These are phyloP conservation scores for Aureoboletus auriporus DNA, from an alignment of 768 basidiomycete species.

Conservation along the genomic window DNA sequence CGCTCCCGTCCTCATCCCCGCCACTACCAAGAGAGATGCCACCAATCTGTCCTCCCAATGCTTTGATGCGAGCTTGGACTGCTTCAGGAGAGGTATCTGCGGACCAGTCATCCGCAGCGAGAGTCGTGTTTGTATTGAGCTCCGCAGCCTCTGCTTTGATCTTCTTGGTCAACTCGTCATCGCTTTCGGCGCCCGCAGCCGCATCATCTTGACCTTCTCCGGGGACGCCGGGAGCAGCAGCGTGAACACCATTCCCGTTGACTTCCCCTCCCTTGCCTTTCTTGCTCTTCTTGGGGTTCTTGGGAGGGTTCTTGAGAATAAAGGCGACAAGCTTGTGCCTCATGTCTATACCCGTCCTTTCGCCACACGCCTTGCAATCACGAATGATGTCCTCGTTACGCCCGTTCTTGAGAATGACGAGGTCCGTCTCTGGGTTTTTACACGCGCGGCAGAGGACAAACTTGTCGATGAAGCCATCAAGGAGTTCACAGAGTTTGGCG, in stretches of 20 bases:
- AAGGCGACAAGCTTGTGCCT: slow-evolving; percentile 94
- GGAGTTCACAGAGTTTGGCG: slow-evolving; percentile 85
- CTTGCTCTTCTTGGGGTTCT: slow-evolving; percentile 72
- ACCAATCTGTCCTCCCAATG: slow-evolving; percentile 58
- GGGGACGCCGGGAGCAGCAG: slow-evolving; percentile 34
- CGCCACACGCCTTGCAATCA: slow-evolving; percentile 98
- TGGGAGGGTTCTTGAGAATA: slow-evolving; percentile 96
- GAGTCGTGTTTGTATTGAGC: slow-evolving; percentile 56
- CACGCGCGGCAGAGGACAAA: slow-evolving; percentile 96
- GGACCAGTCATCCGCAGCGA: slow-evolving; percentile 80
- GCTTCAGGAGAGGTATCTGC: slow-evolving; percentile 90
- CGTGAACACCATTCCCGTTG: slow-evolving; percentile 43
- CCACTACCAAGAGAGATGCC: slow-evolving; percentile 42
- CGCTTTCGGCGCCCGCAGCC: slow-evolving; percentile 61
- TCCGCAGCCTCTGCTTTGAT: slow-evolving; percentile 89
- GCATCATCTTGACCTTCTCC: slow-evolving; percentile 40
- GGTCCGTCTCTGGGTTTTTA: slow-evolving; percentile 99
- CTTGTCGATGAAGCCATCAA: slow-evolving; percentile 97
- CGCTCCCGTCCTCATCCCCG: slow-evolving; percentile 86
- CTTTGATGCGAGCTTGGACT: slow-evolving; percentile 76
- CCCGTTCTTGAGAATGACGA: slow-evolving; percentile 83
- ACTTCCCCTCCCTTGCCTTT: slow-evolving; percentile 51
- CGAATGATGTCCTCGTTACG: slow-evolving; percentile 81
- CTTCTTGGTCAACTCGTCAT: slow-evolving; percentile 85
- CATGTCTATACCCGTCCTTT: slow-evolving; percentile 90